Evolutionary conservation across 2,329 filamentous ascomycete genomes (phyloP), one percentile per base, ranked within the genome.

Genomic region (Cercospora sp.): DNA sequence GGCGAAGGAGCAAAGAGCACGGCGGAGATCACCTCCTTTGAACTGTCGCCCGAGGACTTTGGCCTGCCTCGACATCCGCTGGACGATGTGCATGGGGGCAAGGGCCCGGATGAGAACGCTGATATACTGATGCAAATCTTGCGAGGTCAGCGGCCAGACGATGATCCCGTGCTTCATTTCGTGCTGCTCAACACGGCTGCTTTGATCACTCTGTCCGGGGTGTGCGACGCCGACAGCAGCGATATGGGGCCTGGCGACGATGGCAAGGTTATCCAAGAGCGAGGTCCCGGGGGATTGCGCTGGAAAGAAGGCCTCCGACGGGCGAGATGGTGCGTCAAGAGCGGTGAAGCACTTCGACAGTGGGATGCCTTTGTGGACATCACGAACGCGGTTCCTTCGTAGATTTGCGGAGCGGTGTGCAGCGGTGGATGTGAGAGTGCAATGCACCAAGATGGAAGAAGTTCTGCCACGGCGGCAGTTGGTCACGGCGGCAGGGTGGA

Each of bases 221-320:
- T 97, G 36, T 97, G 93, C 77, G 94, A 98, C 72, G 88, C 90
- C 0, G 91, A 97, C 67, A 86, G 84, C 31, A 96, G 91, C 77
- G 82, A 88, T 76, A 92, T 96, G 91, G 92, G 92, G 0, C 82
- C 85, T 58, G 91, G 90, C 0, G 92, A 97, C 74, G 91, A 94
- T 75, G 92, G 92, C 0, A 85, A 89, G 51, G 92, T 97, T 58
- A 87, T 97, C 70, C 88, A 82, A 16, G 94, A 98, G 78, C 85
- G 90, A 59, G 94, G 95, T 0, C 94, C 94, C 5, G 94, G 91
- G 10, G 92, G 92, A 13, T 88, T 92, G 66, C 87, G 94, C 75
- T 99, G 95, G 95, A 99, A 97, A 82, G 94, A 97, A 78, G 95
- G 94, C 63, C 88, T 97, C 13, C 85, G 94, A 74, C 87, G 93